These are phyloP conservation scores for Stephania yunnanensis DNA, from an alignment of 164 flowering plant genomes.

Conservation along the genomic window DNA sequence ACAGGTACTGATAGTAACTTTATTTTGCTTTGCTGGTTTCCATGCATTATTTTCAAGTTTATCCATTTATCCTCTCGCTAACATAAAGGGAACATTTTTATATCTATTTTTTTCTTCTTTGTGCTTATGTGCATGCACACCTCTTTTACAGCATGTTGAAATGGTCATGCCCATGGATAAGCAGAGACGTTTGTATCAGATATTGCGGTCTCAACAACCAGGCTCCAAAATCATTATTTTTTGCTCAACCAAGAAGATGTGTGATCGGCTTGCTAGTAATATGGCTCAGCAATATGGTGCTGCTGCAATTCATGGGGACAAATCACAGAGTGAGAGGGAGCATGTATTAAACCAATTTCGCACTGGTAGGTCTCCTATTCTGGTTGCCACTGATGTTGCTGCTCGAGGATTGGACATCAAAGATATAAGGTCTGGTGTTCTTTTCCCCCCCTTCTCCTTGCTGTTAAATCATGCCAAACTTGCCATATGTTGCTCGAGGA, in stretches of 20 bases:
- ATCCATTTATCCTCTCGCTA: neutral
- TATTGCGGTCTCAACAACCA: constrained; percentile 75
- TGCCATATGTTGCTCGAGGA: too few relatives aligned
- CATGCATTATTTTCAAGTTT: neutral
- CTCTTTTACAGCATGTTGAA: constrained; percentile 58
- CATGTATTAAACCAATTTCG: constrained; percentile 69
- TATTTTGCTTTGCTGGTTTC: neutral
- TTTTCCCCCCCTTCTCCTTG: neutral
- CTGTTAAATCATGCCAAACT: too few relatives aligned
- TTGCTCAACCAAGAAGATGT: constrained; percentile 92
- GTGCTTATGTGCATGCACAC: neutral
- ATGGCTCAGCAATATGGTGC: constrained; percentile 70
- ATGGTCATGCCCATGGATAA: constrained; percentile 61
- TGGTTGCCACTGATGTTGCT: constrained; percentile 95
- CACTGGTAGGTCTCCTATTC: constrained; percentile 65
- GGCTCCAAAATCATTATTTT: constrained; percentile 79
- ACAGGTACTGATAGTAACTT: constrained; percentile 40
- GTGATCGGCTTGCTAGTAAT: constrained; percentile 69
- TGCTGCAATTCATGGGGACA: constrained; percentile 94
- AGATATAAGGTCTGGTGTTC: constrained; percentile 62
- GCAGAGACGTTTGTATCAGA: constrained; percentile 70
- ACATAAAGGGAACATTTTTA: neutral
- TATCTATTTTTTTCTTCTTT: neutral
- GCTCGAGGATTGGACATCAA: constrained; percentile 86
- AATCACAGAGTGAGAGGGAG: constrained; percentile 84